Evolutionary conservation across 2,329 filamentous ascomycete genomes (phyloP).

Genomic region (Fusarium sp.): DNA sequence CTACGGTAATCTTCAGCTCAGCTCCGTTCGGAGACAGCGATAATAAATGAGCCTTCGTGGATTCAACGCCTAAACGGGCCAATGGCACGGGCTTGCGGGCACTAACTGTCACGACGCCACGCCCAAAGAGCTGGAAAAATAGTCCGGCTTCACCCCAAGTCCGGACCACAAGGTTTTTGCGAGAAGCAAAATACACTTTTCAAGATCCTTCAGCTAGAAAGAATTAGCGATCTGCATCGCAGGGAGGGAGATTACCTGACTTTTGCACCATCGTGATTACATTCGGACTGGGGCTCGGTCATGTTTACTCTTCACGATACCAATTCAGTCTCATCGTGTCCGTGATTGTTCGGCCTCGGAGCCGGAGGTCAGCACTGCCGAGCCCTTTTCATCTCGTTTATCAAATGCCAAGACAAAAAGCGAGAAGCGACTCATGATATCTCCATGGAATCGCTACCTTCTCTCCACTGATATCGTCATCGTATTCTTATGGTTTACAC

Average conservation of each 20-base stretch:
- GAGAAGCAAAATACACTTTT: background rate
- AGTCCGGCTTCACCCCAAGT: background rate
- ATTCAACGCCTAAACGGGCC: background rate
- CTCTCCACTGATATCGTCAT: conserved; percentile 29
- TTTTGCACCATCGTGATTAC: background rate
- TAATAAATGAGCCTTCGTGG: background rate
- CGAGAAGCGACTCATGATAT: conserved; percentile 11
- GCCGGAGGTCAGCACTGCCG: conserved; percentile 6
- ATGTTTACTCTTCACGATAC: background rate
- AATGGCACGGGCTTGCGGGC: conserved; percentile 1
- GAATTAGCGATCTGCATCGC: background rate
- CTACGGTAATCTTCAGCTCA: conserved; percentile 14
- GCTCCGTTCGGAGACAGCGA: conserved; percentile 12
- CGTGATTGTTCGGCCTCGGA: conserved; percentile 29
- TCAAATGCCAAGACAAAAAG: conserved; percentile 18
- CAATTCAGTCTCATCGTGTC: background rate
- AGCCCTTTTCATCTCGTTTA: conserved; percentile 24
- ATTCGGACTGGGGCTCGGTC: conserved; percentile 8
- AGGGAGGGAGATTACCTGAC: conserved; percentile 27
- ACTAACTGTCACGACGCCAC: conserved; percentile 18
- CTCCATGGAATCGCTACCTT: background rate
- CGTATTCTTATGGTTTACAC: background rate
- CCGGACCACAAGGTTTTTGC: background rate
- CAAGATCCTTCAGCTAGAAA: background rate
- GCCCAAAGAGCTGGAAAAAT: conserved; percentile 22